Percentiles rank a stretch among this genome's conserved stretches.
These are phyloP conservation scores for Colletotrichum truncatum DNA, from an alignment of 2,329 filamentous ascomycete species.

Conservation along the genomic window DNA sequence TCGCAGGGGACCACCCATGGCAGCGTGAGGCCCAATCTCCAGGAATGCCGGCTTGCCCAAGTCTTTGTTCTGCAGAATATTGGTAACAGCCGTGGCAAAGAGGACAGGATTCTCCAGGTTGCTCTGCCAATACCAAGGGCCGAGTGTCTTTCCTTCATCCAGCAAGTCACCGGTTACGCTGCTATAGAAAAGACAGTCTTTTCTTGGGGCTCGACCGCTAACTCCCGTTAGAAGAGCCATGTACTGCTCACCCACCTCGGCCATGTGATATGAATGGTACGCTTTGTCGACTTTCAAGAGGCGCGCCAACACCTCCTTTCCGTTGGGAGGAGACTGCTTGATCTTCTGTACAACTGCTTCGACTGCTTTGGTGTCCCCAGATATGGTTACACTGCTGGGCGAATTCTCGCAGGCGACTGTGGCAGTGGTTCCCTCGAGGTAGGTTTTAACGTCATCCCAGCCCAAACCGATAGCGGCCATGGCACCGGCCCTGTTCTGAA, in stretches of 20 bases:
- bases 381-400: constrained; percentile 39
- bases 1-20: constrained; percentile 30
- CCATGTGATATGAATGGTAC: constrained; percentile 46
- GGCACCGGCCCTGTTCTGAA: constrained; percentile 32
- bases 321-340: constrained; percentile 33
- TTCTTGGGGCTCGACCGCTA: neutral
- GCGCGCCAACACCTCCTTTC: constrained; percentile 38
- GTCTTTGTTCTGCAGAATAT: neutral
- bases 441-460: constrained; percentile 36
- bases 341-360: constrained; percentile 36
- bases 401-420: constrained; percentile 41
- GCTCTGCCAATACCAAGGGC: constrained; percentile 50
- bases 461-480: constrained; percentile 52
- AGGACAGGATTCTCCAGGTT: constrained; percentile 50
- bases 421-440: constrained; percentile 34
- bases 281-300: constrained; percentile 48
- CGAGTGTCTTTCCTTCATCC: neutral
- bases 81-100: constrained; percentile 50
- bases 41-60: constrained; percentile 13
- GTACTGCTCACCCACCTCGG: constrained; percentile 25
- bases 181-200: constrained; percentile 34
- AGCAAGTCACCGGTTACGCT: constrained; percentile 41
- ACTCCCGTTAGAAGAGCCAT: neutral
- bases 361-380: constrained; percentile 33
- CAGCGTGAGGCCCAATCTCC: constrained; percentile 33